Percentiles rank a stretch among this genome's conserved stretches.
Evolutionary conservation across 1,284 basidiomycete genomes (phyloP).

Genomic region (Peniophora sp.): DNA sequence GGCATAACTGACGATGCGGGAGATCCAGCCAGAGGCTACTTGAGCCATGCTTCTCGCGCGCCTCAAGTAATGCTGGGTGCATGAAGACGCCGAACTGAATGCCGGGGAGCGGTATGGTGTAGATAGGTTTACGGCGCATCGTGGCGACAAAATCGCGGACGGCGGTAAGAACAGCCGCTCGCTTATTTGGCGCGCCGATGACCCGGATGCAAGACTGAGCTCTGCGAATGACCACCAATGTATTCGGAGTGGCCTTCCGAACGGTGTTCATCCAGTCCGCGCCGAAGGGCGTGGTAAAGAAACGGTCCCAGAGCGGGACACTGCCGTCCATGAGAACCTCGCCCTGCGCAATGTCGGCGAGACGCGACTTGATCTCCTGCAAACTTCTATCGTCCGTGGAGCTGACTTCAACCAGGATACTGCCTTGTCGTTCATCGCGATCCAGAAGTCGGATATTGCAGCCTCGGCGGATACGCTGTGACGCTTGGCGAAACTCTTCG

Average conservation of each 20-base stretch:
- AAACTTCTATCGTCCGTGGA: slow-evolving; percentile 38
- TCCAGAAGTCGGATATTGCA: slow-evolving; percentile 7
- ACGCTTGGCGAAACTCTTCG: slow-evolving; percentile 14
- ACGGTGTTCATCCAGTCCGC: slow-evolving; percentile 34
- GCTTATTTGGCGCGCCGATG: slow-evolving; percentile 35
- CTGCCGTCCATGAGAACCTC: slow-evolving; percentile 44
- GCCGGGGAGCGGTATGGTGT: slow-evolving; percentile 36
- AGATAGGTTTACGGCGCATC: slow-evolving; percentile 32
- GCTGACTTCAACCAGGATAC: slow-evolving; percentile 33
- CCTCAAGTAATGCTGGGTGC: no score
- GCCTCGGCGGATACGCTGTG: slow-evolving; percentile 13
- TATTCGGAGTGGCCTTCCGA: slow-evolving; percentile 24
- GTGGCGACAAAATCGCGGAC: slow-evolving; percentile 38
- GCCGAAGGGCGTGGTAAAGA: slow-evolving; percentile 39
- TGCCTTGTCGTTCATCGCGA: slow-evolving; percentile 5
- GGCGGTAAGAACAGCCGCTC: slow-evolving; percentile 29
- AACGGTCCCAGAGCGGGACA: slow-evolving; percentile 53
- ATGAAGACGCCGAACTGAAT: slow-evolving; percentile 35
- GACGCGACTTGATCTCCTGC: slow-evolving; percentile 43
- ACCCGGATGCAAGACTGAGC: slow-evolving; percentile 37
- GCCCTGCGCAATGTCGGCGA: slow-evolving; percentile 53
- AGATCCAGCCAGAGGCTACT: slow-evolving; percentile 31
- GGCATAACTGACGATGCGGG: slow-evolving; percentile 19
- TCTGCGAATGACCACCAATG: slow-evolving; percentile 36
- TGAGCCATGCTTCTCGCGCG: slow-evolving; percentile 32